Base-by-base conservation (phyloP, 768 basidiomycete genomes). In the Calocera viscosa region DNA sequence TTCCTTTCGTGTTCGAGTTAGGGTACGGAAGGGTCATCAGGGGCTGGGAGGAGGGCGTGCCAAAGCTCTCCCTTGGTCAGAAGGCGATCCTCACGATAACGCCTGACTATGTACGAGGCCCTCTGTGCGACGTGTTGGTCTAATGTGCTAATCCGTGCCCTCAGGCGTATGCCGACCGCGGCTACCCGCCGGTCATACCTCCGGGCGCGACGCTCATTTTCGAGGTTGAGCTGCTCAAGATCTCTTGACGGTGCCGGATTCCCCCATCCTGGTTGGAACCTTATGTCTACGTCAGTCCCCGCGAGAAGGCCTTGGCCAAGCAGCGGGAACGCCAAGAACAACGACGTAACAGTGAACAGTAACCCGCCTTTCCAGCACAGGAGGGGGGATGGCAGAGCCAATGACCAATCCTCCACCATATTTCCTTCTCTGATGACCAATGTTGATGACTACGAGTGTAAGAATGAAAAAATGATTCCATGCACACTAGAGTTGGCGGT, bases 11-110 rank as follows among this genome's bases (percentile, higher is more conserved):
- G 68, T 89, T 88, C 1, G 73, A 83, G 73, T 91, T 92, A 69
- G 90, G 91, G 49, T 78, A 84, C 19, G 88, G 89, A 5, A 85
- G 86, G 73, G 91, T 94, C 60, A 93, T 94, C 78, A 87, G 81
- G 73, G 90, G 91, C 33, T 94, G 91, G 92, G 91, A 93, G 72
- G 89, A 92, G 75, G 65, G 65, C 28, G 67, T 71, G 33, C 69
- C 69, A 38, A 67, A 69, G 67, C 65, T 71, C 19, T 71, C 70
- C 35, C 64, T 71, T 17, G 70, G 69, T 22, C 53, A 70, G 67
- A 69, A 70, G 68, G 70, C 69, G 67, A 69, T 40, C 53, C 60
- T 71, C 26, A 67, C 63, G 3, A 66, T 64, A 64, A 39, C 68
- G 19, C 63, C 67, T 26, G 67, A 71, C 66, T 69, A 68, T 66